A percentile compares a stretch with the other conserved stretches of the same genome.
Evolutionary conservation across 768 basidiomycete species (phyloP).

Genomic region (Mycena epipterygia): DNA sequence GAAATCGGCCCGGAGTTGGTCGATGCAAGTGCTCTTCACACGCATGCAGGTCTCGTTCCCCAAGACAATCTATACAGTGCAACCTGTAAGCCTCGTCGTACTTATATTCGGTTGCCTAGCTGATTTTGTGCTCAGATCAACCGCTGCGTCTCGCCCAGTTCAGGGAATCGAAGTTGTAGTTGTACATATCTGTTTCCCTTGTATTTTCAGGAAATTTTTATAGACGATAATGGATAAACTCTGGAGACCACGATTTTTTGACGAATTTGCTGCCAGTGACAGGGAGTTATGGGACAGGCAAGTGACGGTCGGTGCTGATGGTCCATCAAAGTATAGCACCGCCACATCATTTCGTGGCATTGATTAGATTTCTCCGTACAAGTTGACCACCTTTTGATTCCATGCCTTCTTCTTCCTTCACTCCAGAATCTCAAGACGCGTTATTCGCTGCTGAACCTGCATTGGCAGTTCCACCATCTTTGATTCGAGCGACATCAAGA

Average conservation of each 20-base stretch:
- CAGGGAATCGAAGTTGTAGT: conserved; percentile 28
- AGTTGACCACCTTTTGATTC: too few relatives aligned
- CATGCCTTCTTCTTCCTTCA: neutral
- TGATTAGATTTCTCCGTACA: too few relatives aligned
- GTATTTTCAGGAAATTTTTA: too few relatives aligned
- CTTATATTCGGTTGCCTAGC: neutral
- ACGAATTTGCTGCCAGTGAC: too few relatives aligned
- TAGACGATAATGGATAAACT: too few relatives aligned
- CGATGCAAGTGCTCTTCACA: conserved; percentile 71
- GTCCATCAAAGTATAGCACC: too few relatives aligned
- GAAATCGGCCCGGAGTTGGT: conserved; percentile 93
- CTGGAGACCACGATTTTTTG: too few relatives aligned
- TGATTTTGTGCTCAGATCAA: conserved; percentile 39
- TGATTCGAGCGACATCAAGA: conserved; percentile 69
- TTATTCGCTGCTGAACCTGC: conserved; percentile 40
- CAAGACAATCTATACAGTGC: conserved; percentile 46
- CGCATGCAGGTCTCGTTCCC: conserved; percentile 45
- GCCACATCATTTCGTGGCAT: too few relatives aligned
- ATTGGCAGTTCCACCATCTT: conserved; percentile 57
- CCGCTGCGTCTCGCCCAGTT: conserved; percentile 45
- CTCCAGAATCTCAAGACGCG: conserved; percentile 48
- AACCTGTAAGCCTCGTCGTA: conserved; percentile 47
- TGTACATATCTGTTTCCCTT: too few relatives aligned
- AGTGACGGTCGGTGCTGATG: too few relatives aligned
- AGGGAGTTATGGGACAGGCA: too few relatives aligned